phyloP scores from a whole-genome alignment of 1,139 yeast species.

The Hyphopichia khmerensis region DNA sequence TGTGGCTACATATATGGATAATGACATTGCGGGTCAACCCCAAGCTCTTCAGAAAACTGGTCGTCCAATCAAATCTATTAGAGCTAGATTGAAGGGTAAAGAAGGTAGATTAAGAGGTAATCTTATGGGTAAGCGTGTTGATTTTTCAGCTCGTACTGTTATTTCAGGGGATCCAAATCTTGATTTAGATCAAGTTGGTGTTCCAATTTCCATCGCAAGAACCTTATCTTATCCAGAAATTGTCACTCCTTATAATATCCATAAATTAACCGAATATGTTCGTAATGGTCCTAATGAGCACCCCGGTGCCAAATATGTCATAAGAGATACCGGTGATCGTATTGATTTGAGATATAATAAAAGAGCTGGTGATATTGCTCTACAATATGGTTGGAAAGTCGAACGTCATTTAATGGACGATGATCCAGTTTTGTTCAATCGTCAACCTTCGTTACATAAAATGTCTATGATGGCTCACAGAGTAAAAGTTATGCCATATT shows the following conservation, averaged over 20 bases:
- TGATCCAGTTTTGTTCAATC: conserved; percentile 96
- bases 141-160: conserved; percentile 98
- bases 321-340: conserved; percentile 98
- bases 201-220: conserved; percentile 93
- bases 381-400: conserved; percentile 98
- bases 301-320: conserved; percentile 98
- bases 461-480: conserved; percentile 99
- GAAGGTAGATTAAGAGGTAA: conserved; percentile 99
- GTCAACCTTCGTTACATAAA: conserved; percentile 98
- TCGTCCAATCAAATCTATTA: conserved; percentile 95
- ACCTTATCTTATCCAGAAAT: conserved; percentile 95
- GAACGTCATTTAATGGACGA: conserved; percentile 97
- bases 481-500: conserved; percentile 98
- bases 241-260: conserved; percentile 96
- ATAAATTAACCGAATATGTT: conserved; percentile 85
- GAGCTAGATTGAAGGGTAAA: conserved; percentile 98
- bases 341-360: conserved; percentile 95
- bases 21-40: conserved; percentile 99
- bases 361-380: conserved; percentile 96
- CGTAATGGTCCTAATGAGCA: conserved; percentile 99
- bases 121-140: conserved; percentile 99
- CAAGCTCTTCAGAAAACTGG: conserved; percentile 99
- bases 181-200: conserved; percentile 98
- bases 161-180: conserved; percentile 99
- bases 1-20: conserved; percentile 99